Evolutionary conservation across 2,329 filamentous ascomycete genomes (phyloP), one percentile per base, ranked within the genome.

Genomic region (Colletotrichum sp.): DNA sequence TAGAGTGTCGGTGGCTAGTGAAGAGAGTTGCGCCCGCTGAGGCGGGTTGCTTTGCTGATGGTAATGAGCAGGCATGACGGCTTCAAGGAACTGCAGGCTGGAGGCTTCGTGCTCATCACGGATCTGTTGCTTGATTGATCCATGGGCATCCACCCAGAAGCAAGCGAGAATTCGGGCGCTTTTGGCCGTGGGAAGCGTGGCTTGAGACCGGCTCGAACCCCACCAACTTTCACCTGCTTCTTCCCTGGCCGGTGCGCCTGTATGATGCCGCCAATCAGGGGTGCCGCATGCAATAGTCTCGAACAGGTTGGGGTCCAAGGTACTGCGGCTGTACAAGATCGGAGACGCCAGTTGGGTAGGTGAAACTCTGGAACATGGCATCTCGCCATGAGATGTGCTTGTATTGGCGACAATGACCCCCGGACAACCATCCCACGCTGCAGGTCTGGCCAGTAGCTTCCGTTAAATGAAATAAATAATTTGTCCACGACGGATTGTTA

Each of bases 41-140:
- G 34, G 24, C 30, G 43, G 36, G 28, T 63, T 28, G 71, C 43
- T 73, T 39, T 57, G 65, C 18, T n/a, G 59, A 32, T 57, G 28
- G 36, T 30, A 61, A 57, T 26, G 36, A 24, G 48, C 34, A 12
- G 63, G n/a, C 24, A 66, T 43, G 26, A 66, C 15, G 21, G 63
- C 24, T 52, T 66, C 72, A 67, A 63, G 63, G 69, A 67, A 63
- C 21, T 57, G 63, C 55, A 48, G 43, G 39, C 36, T 67, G 63
- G 32, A 67, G 68, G 34, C 70, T 74, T 66, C 43, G 55, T 71
- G 63, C 43, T 74, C 60, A 63, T 71, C 66, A 67, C 74, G 71
- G 71, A 75, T 75, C 71, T 57, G 71, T 75, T 76, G 66, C 74
- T 76, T 39, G 74, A 67, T 67, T 75, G 71, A 76, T 67, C 67